These are phyloP conservation scores for Pestalotiopsis fici DNA, from an alignment of 2,329 filamentous ascomycete species.

Conservation along the genomic window DNA sequence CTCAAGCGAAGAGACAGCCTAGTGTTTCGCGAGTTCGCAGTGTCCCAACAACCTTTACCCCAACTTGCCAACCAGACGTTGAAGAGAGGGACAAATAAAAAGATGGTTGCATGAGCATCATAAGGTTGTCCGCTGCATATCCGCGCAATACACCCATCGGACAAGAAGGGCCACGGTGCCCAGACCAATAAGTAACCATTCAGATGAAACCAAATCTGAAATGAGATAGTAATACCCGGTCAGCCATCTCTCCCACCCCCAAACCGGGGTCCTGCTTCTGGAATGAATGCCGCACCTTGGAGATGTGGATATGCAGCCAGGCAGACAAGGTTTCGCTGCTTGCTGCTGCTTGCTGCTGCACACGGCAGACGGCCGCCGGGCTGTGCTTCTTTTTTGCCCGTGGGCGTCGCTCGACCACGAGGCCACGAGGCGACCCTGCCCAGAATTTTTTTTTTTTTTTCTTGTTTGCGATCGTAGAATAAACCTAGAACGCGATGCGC, in stretches of 20 bases:
- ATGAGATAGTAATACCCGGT: background rate
- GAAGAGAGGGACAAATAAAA: background rate
- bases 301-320: background rate
- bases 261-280: background rate
- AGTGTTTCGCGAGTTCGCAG: background rate
- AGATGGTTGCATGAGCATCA: background rate
- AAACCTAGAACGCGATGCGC: background rate
- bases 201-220: background rate
- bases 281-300: background rate
- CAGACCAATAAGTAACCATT: background rate
- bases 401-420: background rate
- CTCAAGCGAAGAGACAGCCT: background rate
- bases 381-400: background rate
- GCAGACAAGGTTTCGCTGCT: background rate
- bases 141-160: background rate
- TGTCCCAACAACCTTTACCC: background rate
- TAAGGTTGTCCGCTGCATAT: background rate
- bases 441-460: background rate
- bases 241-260: background rate
- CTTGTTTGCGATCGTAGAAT: background rate
- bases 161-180: background rate
- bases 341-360: background rate
- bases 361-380: background rate
- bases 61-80: background rate
- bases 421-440: background rate